Evolutionary conservation across 1,284 basidiomycete genomes (phyloP).

Genomic region (Cystobasidium slooffiae): DNA sequence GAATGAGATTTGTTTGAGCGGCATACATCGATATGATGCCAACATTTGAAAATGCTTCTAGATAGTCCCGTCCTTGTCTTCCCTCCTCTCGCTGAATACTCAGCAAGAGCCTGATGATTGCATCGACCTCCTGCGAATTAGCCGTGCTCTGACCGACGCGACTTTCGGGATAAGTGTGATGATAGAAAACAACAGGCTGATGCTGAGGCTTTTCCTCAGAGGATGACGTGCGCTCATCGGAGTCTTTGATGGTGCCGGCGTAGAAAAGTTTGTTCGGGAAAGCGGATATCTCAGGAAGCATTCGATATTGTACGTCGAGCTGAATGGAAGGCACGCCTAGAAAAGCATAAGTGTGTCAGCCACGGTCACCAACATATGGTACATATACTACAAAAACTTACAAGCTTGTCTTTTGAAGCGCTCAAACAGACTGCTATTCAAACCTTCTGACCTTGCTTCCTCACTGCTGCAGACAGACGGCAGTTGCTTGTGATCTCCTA

Average conservation of each 20-base stretch:
- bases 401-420: slow-evolving; percentile 77
- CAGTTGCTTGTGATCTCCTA: slow-evolving; percentile 96
- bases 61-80: slow-evolving; percentile 66
- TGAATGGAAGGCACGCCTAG: slow-evolving; percentile 74
- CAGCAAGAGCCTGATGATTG: slow-evolving; percentile 60
- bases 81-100: background rate
- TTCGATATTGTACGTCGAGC: slow-evolving; percentile 90
- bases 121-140: slow-evolving; percentile 74
- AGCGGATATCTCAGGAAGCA: slow-evolving; percentile 85
- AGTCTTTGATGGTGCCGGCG: slow-evolving; percentile 69
- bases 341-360: slow-evolving; percentile 19
- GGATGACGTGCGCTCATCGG: slow-evolving; percentile 54
- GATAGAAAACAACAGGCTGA: slow-evolving; percentile 69
- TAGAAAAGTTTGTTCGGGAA: slow-evolving; percentile 89
- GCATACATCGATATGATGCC: slow-evolving; percentile 86
- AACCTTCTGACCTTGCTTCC: slow-evolving; percentile 71
- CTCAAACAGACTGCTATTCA: slow-evolving; percentile 84
- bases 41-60: slow-evolving; percentile 75
- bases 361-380: background rate
- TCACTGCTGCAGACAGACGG: slow-evolving; percentile 77
- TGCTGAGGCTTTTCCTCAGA: slow-evolving; percentile 61
- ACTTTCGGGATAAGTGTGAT: slow-evolving; percentile 72
- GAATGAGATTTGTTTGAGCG: slow-evolving; percentile 73
- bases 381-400: slow-evolving; percentile 57
- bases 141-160: slow-evolving; percentile 69